A percentile compares a stretch with the other conserved stretches of the same genome.
Conservation (phyloP, 1,284 basidiomycete genomes). For the Trichosporon sp. region DNA sequence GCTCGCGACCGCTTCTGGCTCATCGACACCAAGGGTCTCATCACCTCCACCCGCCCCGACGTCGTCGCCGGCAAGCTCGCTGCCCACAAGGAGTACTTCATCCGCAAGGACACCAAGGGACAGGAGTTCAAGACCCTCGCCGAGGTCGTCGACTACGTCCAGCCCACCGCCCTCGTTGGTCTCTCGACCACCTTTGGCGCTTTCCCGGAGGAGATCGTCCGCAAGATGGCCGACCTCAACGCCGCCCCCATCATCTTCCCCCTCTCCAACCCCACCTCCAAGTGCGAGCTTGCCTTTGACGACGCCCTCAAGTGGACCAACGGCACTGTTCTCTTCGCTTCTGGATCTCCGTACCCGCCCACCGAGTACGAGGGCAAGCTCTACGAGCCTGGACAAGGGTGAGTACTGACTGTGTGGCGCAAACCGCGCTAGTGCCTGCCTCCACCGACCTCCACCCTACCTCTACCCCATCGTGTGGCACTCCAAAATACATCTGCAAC, state of each 20-base stretch:
- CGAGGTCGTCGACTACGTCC: constrained; percentile 80
- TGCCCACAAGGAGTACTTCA: constrained; percentile 80
- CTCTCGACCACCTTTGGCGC: constrained; percentile 84
- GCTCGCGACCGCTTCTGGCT: constrained; percentile 79
- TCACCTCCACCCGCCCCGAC: constrained; percentile 67
- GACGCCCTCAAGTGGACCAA: constrained; percentile 74
- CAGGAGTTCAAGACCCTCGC: constrained; percentile 73
- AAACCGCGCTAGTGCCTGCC: background rate
- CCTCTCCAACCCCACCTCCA: constrained; percentile 86
- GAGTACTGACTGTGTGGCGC: constrained; percentile 36
- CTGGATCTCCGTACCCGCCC: constrained; percentile 81
- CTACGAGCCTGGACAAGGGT: constrained; percentile 80
- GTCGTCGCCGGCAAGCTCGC: constrained; percentile 66
- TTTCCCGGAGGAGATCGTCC: constrained; percentile 75
- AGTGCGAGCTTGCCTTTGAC: constrained; percentile 73
- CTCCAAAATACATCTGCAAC: background rate
- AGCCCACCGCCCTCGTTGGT: constrained; percentile 88
- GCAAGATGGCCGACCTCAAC: constrained; percentile 82
- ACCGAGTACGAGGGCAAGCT: constrained; percentile 64
- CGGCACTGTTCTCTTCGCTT: constrained; percentile 74
- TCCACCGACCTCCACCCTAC: background rate
- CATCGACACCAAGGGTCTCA: constrained; percentile 79
- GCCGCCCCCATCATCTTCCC: constrained; percentile 84
- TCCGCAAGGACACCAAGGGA: constrained; percentile 75
- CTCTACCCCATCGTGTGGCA: constrained; percentile 11